Evolutionary conservation across 2,329 filamentous ascomycete genomes (phyloP).

Genomic region (Claviceps humidiphila): DNA sequence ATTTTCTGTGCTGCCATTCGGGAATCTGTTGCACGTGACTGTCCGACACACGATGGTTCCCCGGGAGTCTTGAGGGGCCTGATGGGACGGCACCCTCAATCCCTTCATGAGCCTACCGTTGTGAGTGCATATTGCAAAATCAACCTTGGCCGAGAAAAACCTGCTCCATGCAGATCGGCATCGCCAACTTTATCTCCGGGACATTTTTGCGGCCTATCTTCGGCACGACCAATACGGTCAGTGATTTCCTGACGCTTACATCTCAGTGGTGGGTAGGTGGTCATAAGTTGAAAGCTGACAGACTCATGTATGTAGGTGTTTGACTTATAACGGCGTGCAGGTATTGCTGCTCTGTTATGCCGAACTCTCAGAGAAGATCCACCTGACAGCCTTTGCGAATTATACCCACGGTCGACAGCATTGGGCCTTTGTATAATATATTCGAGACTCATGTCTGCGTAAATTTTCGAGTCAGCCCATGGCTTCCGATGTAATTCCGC

Average conservation of each 20-base stretch:
- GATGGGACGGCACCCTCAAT: conserved; percentile 12
- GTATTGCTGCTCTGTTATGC: neutral
- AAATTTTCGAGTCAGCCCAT: conserved; percentile 1
- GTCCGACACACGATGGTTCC: conserved; percentile 8
- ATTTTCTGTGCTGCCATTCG: conserved; percentile 4
- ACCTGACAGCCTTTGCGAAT: conserved; percentile 4
- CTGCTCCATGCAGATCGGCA: conserved; percentile 1
- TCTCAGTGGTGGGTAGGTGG: conserved; percentile 3
- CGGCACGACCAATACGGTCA: conserved; percentile 5
- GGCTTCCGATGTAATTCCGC: conserved; percentile 1
- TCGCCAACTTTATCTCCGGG: neutral
- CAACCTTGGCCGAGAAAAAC: conserved; percentile 3
- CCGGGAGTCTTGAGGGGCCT: conserved; percentile 11
- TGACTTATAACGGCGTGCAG: neutral
- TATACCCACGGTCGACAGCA: conserved; percentile 3
- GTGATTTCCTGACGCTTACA: conserved; percentile 9
- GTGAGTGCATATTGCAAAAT: conserved; percentile 9
- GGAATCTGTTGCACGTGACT: conserved; percentile 12
- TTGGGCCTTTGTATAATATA: conserved; percentile 1
- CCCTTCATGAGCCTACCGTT: conserved; percentile 12
- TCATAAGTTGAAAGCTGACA: conserved; percentile 5
- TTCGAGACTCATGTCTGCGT: conserved; percentile 1
- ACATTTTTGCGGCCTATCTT: neutral
- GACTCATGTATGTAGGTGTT: conserved; percentile 1
- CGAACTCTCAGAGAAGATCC: neutral